Evolutionary conservation across 2,329 filamentous ascomycete species (phyloP).

Genomic region (Chaetothyriales sp.): DNA sequence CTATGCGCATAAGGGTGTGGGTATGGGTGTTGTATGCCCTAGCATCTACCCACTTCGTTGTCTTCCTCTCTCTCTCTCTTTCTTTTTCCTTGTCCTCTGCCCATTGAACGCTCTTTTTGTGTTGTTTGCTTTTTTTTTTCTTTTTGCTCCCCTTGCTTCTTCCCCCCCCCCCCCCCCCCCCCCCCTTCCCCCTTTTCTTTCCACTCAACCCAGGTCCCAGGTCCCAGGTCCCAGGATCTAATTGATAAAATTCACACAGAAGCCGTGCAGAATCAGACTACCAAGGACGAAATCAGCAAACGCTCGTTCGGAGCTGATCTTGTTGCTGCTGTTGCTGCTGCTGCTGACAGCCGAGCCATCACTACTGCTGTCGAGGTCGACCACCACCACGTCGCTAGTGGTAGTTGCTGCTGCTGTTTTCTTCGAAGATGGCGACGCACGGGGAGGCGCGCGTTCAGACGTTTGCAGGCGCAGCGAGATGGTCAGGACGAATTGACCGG

Average conservation of each 20-base stretch:
- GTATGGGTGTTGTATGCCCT: too few species aligned
- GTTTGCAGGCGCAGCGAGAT: slow-evolving; percentile 85
- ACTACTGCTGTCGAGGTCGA: slow-evolving; percentile 11
- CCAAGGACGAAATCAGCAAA: slow-evolving; percentile 95
- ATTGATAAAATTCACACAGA: slow-evolving; percentile 99
- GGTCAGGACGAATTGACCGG: slow-evolving; percentile 94
- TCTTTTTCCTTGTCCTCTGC: background rate
- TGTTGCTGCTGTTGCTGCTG: too few species aligned
- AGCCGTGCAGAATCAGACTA: slow-evolving; percentile 92
- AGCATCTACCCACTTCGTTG: too few species aligned
- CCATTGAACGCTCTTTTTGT: too few species aligned
- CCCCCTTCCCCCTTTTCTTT: background rate
- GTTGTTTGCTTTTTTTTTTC: too few species aligned
- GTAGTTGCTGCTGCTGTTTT: slow-evolving; percentile 37
- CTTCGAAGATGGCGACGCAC: slow-evolving; percentile 36
- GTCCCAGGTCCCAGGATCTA: too few species aligned
- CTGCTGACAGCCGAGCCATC: slow-evolving; percentile 7
- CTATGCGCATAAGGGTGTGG: too few species aligned
- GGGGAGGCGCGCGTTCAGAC: slow-evolving; percentile 32
- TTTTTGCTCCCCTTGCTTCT: background rate
- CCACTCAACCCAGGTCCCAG: too few species aligned
- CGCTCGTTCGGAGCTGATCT: slow-evolving; percentile 47
- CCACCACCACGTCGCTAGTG: slow-evolving; percentile 16
- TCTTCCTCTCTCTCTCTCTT: background rate
- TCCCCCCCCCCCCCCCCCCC: too few species aligned